Evolutionary conservation across 2,329 filamentous ascomycete genomes (phyloP).

Genomic region (Ambrosiella xylebori): DNA sequence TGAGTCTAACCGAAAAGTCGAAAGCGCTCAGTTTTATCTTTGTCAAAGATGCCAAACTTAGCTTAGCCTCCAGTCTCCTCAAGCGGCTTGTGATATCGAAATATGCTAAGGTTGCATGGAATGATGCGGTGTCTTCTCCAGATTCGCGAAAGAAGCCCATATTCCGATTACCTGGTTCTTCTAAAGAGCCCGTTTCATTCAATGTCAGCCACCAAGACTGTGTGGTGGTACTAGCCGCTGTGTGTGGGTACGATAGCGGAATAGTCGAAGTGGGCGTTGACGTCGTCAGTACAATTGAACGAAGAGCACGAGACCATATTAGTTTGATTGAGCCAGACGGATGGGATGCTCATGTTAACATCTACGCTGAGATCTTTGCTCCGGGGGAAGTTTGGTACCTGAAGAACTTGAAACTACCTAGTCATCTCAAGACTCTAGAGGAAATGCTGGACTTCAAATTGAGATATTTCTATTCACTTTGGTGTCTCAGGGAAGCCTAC

Average conservation of each 20-base stretch:
- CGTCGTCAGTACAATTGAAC: slow-evolving; percentile 58
- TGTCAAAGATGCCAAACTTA: slow-evolving; percentile 57
- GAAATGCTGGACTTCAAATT: slow-evolving; percentile 36
- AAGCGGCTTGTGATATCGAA: slow-evolving; percentile 53
- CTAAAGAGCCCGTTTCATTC: slow-evolving; percentile 38
- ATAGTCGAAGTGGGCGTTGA: slow-evolving; percentile 47
- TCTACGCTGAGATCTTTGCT: slow-evolving; percentile 55
- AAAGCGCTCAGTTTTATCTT: slow-evolving; percentile 45
- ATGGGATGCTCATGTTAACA: slow-evolving; percentile 50
- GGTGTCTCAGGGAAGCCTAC: slow-evolving; percentile 66
- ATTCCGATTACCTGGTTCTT: slow-evolving; percentile 30
- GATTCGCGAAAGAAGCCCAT: slow-evolving; percentile 37
- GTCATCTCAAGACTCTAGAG: not conserved
- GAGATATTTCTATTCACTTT: slow-evolving; percentile 57
- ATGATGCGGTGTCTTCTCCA: slow-evolving; percentile 36
- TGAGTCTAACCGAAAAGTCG: slow-evolving; percentile 37
- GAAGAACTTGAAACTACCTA: slow-evolving; percentile 24
- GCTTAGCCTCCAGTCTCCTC: slow-evolving; percentile 52
- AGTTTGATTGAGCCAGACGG: slow-evolving; percentile 40
- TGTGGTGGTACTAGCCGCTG: slow-evolving; percentile 49
- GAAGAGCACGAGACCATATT: slow-evolving; percentile 42
- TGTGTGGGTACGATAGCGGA: slow-evolving; percentile 21
- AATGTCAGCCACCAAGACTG: slow-evolving; percentile 69
- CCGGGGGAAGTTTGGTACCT: slow-evolving; percentile 44
- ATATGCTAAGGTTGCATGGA: slow-evolving; percentile 42